Evolutionary conservation across 495 filamentous ascomycete genomes (phyloP), one percentile per base, ranked within the genome.

Genomic region (Tuber indicum): DNA sequence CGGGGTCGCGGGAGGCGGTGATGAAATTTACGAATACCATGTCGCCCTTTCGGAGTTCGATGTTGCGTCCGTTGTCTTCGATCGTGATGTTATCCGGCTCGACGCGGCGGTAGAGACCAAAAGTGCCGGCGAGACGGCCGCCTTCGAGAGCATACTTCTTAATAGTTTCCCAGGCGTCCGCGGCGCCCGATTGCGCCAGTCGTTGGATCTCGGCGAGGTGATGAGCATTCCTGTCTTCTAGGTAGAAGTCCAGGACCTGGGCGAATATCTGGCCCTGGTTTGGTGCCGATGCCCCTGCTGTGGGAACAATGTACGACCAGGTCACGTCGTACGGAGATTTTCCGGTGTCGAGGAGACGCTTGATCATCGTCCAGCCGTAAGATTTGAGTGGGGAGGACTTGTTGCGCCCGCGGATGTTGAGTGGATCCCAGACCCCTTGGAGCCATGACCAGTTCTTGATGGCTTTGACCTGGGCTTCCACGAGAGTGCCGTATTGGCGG

Each of bases 201-300:
- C 75, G 79, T 76, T 88, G 85, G 47, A 90, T 86, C 49, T 87
- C 83, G 12, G 84, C 79, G 83, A 88, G 87, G 82, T 90, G 86
- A 46, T 82, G 76, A 10, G 85, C 83, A 47, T 87, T 87, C 26
- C 85, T 84, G 44, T 83, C 82, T 9, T 84, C 82, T 17, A 89
- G 82, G 85, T 93, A 96, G 86, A 90, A 94, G 82, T 96, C 93
- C 17, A 95, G 87, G 17, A 92, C 87, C 84, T 93, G 91, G 14
- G 92, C 90, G 79, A 96, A 91, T 77, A 91, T 86, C 82, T 92
- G 91, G 7, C 88, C 89, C 80, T 95, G 92, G 80, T 89, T 93
- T 3, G 92, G 89, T 2, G 92, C 89, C 78, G 90, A 87, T 5
- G 87, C 87, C 36, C 87, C 87, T 14, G 89, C 88, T 26, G 88